These are phyloP conservation scores for Taxillus chinensis DNA, from an alignment of 164 flowering plant species.

Conservation along the genomic window DNA sequence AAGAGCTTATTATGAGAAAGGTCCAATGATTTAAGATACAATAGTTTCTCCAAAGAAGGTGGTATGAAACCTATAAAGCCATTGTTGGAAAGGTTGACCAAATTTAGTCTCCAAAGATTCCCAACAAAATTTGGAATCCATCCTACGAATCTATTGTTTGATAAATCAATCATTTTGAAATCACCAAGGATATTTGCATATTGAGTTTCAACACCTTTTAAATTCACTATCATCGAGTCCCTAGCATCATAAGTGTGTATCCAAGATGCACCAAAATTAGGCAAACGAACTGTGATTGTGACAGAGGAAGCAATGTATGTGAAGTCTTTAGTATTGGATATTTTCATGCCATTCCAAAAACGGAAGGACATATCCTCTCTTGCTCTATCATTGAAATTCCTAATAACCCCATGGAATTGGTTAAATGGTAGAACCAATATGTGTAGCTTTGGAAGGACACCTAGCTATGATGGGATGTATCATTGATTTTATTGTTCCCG, in stretches of 20 bases:
- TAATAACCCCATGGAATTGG: conserved; percentile 5
- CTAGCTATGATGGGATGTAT: conserved; percentile 14
- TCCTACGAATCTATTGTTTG: too few relatives aligned
- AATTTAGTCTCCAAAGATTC: too few relatives aligned
- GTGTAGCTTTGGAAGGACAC: conserved; percentile 2
- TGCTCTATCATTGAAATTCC: neutral
- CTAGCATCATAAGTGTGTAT: neutral
- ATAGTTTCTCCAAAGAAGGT: neutral
- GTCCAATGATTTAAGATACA: neutral
- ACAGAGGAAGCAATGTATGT: neutral
- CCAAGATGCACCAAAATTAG: too few relatives aligned
- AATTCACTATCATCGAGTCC: neutral
- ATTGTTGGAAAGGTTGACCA: too few relatives aligned
- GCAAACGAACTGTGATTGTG: neutral
- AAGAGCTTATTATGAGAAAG: conserved; percentile 28
- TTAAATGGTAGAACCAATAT: conserved; percentile 11
- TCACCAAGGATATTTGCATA: too few relatives aligned
- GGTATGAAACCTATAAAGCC: conserved; percentile 1
- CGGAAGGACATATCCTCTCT: conserved; percentile 1
- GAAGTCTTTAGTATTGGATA: conserved; percentile 5
- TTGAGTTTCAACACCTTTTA: too few relatives aligned
- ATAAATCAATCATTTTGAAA: too few relatives aligned
- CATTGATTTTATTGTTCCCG: conserved; percentile 8
- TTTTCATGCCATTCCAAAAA: conserved; percentile 7
- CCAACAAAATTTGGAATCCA: too few relatives aligned